Evolutionary conservation across 2,329 filamentous ascomycete species (phyloP).

Genomic region (Tolypocladium paradoxum): DNA sequence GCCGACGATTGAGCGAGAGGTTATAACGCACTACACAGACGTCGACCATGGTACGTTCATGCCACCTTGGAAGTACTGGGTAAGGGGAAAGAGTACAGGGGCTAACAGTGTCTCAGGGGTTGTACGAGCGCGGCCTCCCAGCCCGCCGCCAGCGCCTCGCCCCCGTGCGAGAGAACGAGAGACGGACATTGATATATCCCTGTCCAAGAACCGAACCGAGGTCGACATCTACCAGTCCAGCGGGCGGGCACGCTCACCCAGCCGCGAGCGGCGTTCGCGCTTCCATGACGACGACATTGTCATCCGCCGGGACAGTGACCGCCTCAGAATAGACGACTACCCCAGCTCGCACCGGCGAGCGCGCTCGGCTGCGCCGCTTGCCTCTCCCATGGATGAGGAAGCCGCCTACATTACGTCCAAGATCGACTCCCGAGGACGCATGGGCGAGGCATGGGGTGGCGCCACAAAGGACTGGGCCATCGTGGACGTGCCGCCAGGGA

Average conservation of each 20-base stretch:
- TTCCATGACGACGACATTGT: constrained; percentile 55
- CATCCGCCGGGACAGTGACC: constrained; percentile 45
- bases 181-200: constrained; percentile 52
- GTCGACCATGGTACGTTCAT: constrained; percentile 63
- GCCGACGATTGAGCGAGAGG: constrained; percentile 75
- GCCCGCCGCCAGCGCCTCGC: constrained; percentile 38
- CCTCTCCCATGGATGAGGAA: constrained; percentile 43
- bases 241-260: constrained; percentile 23
- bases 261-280: constrained; percentile 28
- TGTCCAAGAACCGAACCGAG: constrained; percentile 42
- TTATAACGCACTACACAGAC: constrained; percentile 80
- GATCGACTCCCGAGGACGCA: constrained; percentile 50
- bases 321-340: constrained; percentile 32
- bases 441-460: constrained; percentile 65
- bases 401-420: constrained; percentile 48
- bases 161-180: constrained; percentile 27
- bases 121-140: constrained; percentile 30
- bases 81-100: too few relatives aligned
- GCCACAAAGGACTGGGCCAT: constrained; percentile 70
- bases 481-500: constrained; percentile 75
- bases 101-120: constrained; percentile 26
- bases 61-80: not conserved
- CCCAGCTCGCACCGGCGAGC: constrained; percentile 33
- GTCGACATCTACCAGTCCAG: constrained; percentile 40
- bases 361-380: constrained; percentile 36